A percentile compares a stretch with the other conserved stretches of the same genome.
Evolutionary conservation across 306 rosid species (phyloP).

Genomic region (Comarum palustre): DNA sequence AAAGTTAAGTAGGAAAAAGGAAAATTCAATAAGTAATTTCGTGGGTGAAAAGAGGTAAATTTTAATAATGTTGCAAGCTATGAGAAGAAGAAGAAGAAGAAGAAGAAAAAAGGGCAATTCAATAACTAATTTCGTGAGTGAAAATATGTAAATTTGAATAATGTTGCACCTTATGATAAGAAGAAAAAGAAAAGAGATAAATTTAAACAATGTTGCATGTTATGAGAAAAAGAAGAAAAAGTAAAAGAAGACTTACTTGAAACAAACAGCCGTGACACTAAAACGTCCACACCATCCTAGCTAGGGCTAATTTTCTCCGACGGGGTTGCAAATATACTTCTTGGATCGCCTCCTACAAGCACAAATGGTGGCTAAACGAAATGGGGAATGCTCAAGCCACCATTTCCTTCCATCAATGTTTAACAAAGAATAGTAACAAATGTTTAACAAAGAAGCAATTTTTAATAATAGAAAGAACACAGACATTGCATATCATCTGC

Average conservation of each 20-base stretch:
- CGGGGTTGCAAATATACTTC: not conserved
- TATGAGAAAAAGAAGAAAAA: not conserved
- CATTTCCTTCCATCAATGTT: not conserved
- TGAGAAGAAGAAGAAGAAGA: too few species aligned
- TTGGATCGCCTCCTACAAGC: not conserved
- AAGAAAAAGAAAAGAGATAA: too few species aligned
- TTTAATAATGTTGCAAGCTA: too few species aligned
- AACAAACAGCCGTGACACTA: not conserved
- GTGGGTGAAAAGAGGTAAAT: too few species aligned
- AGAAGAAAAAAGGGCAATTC: too few species aligned
- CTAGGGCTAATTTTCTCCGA: not conserved
- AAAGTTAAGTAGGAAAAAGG: too few species aligned
- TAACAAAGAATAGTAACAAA: not conserved
- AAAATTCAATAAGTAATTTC: too few species aligned
- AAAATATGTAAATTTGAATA: too few species aligned
- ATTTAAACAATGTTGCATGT: not conserved
- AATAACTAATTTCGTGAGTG: too few species aligned
- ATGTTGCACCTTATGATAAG: too few species aligned
- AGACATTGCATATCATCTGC: not conserved
- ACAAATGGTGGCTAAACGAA: not conserved
- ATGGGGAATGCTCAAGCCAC: not conserved
- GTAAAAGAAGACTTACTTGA: not conserved
- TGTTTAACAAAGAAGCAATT: not conserved
- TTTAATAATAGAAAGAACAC: not conserved
- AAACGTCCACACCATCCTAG: not conserved